phyloP scores from a whole-genome alignment of 805 yeast genomes.

The Scheffersomyces coipomensis region DNA sequence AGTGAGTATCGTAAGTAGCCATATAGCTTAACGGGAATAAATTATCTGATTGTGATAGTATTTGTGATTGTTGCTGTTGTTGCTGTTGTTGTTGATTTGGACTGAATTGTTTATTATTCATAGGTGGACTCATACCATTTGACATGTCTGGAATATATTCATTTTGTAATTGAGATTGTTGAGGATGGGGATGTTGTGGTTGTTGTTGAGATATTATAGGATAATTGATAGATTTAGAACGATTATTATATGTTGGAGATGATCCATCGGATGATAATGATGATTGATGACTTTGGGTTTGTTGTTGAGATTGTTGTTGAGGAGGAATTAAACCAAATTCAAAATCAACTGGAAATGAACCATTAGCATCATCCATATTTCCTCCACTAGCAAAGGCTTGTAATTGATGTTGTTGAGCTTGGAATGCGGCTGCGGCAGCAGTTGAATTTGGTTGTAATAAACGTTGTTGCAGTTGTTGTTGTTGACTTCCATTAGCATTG shows the following conservation, averaged over 20 bases:
- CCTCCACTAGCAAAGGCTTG: neutral
- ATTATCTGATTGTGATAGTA: too few species aligned
- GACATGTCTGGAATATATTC: constrained; percentile 1
- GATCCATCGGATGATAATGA: neutral
- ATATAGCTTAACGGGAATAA: neutral
- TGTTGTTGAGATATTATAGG: neutral
- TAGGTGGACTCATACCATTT: neutral
- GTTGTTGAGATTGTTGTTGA: neutral
- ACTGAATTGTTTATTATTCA: neutral
- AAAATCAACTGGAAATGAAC: constrained; percentile 19
- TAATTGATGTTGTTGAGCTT: constrained; percentile 1
- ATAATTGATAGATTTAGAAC: neutral
- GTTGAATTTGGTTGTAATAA: constrained; percentile 1
- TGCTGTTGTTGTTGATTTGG: too few species aligned
- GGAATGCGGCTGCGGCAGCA: neutral
- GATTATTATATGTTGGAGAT: neutral
- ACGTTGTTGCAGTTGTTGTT: constrained; percentile 4
- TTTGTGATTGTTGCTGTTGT: too few species aligned
- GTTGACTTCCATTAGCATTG: neutral
- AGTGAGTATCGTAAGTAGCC: neutral
- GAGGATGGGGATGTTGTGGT: neutral
- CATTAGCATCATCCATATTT: constrained; percentile 1
- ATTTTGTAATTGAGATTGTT: neutral
- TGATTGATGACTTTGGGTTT: neutral
- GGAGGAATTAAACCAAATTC: constrained; percentile 15